Conservation (phyloP, 2,329 filamentous ascomycete genomes). For the Colletotrichum sp. region DNA sequence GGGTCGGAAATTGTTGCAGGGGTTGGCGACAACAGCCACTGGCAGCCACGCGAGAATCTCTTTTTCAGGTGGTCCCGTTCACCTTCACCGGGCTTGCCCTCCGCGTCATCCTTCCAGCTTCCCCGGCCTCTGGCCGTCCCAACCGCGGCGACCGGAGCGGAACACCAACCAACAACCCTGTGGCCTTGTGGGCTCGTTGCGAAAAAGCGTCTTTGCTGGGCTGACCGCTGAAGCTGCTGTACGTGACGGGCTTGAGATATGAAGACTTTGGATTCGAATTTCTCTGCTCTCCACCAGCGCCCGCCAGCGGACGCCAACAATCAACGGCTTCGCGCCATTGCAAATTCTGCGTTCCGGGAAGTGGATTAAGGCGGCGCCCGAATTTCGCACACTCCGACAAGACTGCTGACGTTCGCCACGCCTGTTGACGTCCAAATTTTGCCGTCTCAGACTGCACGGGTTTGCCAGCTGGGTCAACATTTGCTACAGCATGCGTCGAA, state of each 20-base stretch:
- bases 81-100: background rate
- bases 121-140: background rate
- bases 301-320: background rate
- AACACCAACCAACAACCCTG: background rate
- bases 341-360: background rate
- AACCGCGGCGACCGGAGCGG: background rate
- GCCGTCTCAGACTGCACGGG: background rate
- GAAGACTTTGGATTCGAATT: background rate
- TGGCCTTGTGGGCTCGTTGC: background rate
- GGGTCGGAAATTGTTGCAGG: conserved; percentile 14
- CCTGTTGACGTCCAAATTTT: background rate
- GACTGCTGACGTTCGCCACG: background rate
- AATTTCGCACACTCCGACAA: background rate
- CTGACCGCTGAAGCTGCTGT: background rate
- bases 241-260: background rate
- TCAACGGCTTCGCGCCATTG: background rate
- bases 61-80: background rate
- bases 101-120: background rate
- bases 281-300: background rate
- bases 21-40: background rate
- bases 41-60: background rate
- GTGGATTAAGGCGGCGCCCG: background rate
- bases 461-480: background rate
- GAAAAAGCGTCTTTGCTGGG: background rate
- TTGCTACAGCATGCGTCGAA: background rate